Conservation (phyloP, 495 filamentous ascomycete genomes). For the Podospora australis region DNA sequence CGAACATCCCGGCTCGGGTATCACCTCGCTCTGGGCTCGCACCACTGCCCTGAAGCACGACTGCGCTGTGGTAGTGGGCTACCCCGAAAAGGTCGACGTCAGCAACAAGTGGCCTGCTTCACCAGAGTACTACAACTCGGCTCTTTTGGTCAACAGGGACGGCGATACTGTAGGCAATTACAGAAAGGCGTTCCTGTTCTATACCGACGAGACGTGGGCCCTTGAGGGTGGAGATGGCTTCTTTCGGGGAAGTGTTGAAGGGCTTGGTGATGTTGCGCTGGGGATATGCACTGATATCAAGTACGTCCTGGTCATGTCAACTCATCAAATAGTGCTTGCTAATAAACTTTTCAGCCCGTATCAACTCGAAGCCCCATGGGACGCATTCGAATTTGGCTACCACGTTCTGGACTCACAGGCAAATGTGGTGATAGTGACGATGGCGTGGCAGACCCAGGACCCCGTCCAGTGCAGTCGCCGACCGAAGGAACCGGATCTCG, state of each 20-base stretch:
- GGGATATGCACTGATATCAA: constrained; percentile 82
- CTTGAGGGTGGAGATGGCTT: constrained; percentile 62
- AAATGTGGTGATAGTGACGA: constrained; percentile 70
- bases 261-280: constrained; percentile 56
- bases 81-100: constrained; percentile 66
- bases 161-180: constrained; percentile 76
- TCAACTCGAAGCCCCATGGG: constrained; percentile 69
- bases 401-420: constrained; percentile 60
- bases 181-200: constrained; percentile 82
- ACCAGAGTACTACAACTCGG: constrained; percentile 71
- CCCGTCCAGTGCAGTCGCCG: constrained; percentile 35
- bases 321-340: not conserved
- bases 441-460: constrained; percentile 79
- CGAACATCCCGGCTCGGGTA: constrained; percentile 69
- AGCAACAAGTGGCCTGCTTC: constrained; percentile 39
- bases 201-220: constrained; percentile 60
- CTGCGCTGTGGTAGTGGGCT: constrained; percentile 82
- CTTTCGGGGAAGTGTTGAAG: constrained; percentile 44
- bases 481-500: constrained; percentile 60
- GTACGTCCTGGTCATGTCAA: constrained; percentile 20
- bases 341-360: constrained; percentile 49
- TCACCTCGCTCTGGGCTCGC: constrained; percentile 74
- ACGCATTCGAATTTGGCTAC: constrained; percentile 79
- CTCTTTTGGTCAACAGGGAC: constrained; percentile 63
- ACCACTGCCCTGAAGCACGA: constrained; percentile 62